Evolutionary conservation across 2,329 filamentous ascomycete species (phyloP).

Genomic region (Aspergillus fumigatus): DNA sequence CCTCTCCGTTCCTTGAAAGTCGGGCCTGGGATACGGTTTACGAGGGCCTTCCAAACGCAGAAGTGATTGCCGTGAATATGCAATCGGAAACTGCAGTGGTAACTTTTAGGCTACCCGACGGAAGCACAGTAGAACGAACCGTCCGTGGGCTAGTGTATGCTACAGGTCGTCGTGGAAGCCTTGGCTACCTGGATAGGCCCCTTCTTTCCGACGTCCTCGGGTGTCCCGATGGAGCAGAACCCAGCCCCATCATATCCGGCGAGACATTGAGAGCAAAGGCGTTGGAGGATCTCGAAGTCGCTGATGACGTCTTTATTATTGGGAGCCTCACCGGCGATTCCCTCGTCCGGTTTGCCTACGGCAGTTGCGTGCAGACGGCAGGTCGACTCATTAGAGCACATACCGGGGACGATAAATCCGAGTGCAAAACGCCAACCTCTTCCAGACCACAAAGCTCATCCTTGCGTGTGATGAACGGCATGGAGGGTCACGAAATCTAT

Average conservation of each 20-base stretch:
- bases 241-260: conserved; percentile 43
- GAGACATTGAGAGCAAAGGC: conserved; percentile 52
- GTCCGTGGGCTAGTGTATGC: conserved; percentile 52
- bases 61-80: conserved; percentile 39
- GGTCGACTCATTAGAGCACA: conserved; percentile 43
- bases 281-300: conserved; percentile 50
- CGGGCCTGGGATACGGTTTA: conserved; percentile 50
- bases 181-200: conserved; percentile 47
- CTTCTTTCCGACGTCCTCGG: conserved; percentile 47
- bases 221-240: conserved; percentile 9
- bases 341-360: conserved; percentile 56
- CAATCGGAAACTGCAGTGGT: conserved; percentile 32
- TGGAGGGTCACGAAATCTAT: conserved; percentile 32
- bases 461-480: conserved; percentile 34
- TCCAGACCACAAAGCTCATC: conserved; percentile 16
- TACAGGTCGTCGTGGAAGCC: conserved; percentile 52
- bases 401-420: conserved; percentile 13
- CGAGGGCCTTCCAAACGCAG: conserved; percentile 53
- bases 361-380: conserved; percentile 54
- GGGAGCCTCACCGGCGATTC: conserved; percentile 59
- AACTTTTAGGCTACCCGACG: conserved; percentile 42
- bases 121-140: conserved; percentile 39
- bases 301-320: conserved; percentile 51
- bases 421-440: background rate
- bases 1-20: conserved; percentile 44